Evolutionary conservation across 2,329 filamentous ascomycete genomes (phyloP), one percentile per base, ranked within the genome.

Genomic region (Didymella segeticola): DNA sequence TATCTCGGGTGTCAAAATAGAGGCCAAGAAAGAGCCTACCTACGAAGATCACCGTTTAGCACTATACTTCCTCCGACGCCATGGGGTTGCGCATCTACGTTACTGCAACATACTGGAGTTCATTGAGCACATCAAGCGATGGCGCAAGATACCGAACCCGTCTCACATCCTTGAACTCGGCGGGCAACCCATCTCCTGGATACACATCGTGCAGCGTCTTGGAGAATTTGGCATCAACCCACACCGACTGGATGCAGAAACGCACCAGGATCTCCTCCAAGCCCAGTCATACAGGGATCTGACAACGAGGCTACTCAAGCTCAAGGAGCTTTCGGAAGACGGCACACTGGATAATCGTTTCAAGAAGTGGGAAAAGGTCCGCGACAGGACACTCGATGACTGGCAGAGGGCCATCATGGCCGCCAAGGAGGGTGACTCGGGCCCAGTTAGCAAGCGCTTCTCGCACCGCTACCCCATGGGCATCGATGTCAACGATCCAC

Each of bases 61-160:
- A 15, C 27, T 54, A 3, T 54, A 34, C 45, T 48, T 48, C 17
- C 51, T 54, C 33, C 47, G 45, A 14, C 38, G 39, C 26, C 20
- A 45, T 5, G 27, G 22, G 5, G 19, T 38, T 20, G 45, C 43
- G 5, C 51, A 54, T 20, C 33, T 41, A 17, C 45, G 51, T 22
- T 26, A 27, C 17, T 47, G 39, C 39, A 54, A 54, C 39, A 48
- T 54, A 38, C 45, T 48, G 9, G 51, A 54, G 19, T 54, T 48
- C 14, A 29, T 54, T 17, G 31, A 39, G 12, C 51, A 54, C 45
- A 41, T 41, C n/a, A 43, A 36, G 14, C 45, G 51, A 26, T 54
- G 51, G 51, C 43, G 23, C n/a, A 26, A 25, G 7, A n/a, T 45
- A 19, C 51, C 51, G 19, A 54, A 54, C 14, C 51, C 51, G 26